Base-by-base conservation (phyloP, 202 grass and related monocot genomes). In the Setaria viridis region DNA sequence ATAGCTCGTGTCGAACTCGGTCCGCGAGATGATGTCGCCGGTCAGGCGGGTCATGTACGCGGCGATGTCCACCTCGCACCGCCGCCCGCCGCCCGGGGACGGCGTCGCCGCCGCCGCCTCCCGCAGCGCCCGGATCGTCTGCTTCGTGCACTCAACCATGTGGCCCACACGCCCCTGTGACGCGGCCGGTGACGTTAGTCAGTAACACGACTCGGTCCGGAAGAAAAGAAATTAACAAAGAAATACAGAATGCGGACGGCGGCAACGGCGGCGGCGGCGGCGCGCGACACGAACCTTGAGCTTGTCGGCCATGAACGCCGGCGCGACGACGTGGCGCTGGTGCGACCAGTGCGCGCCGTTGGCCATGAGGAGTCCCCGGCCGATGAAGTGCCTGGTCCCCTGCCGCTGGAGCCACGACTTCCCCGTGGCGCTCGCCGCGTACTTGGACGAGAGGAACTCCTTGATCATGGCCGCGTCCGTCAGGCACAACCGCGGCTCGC, bases 131-230 rank as follows among this genome's bases (percentile, higher is more conserved):
- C 79, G 66, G 55, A 99, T 76, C 85, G 89, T 67, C 84, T 88
- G 82, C 60, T 86, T 94, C 88, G 96, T 94, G 96, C 96, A 99
- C 48, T 92, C 91, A 56, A 95, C 91, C 91, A 99, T 99, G 91
- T 90, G 85, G 5, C 88, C 90, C 82, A 96, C 90, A 0, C 91
- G 90, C 0, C 85, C 87, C 96, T 98, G 87, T 55, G 9, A 46
- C 25, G n/a, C 13, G 13, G 16, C 13, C 41, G 15, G 55, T 70
- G 41, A 46, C 68, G 68, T 79, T 74, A 85, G 68, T 0, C 5
- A 41, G 39, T 41, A 41, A 41, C 39, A 41, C 67, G 43, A 68
- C 1, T 16, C 50, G 14, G 37, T 25, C 4, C 20, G 4, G 11
- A 45, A 25, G 4, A 60, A 4, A 41, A 41, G 39, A 41, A 41